These are phyloP conservation scores for Mediolabrus comicus DNA, from an alignment of 108 stramenopile species.

Conservation along the genomic window DNA sequence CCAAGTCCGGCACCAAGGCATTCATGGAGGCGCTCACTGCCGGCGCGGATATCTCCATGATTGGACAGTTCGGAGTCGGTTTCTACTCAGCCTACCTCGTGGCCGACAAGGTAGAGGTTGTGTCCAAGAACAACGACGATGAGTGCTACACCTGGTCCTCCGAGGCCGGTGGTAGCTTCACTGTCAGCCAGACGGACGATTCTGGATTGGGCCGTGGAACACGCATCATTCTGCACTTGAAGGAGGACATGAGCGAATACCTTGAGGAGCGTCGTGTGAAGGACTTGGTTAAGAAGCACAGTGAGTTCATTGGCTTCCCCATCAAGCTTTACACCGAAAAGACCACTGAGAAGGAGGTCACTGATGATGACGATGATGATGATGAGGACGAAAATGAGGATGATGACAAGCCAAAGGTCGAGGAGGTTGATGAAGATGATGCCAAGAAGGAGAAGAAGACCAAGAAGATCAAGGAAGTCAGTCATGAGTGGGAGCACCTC, in stretches of 20 bases:
- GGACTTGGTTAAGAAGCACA: slow-evolving; percentile 99
- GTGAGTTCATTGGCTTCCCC: slow-evolving; percentile 99
- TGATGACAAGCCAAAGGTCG: slow-evolving; percentile 93
- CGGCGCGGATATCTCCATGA: slow-evolving; percentile 99
- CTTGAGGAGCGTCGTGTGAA: slow-evolving; percentile 97
- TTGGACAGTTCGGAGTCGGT: slow-evolving; percentile 99
- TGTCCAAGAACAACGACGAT: slow-evolving; percentile 97
- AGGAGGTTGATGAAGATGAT: slow-evolving; percentile 97
- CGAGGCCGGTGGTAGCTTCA: slow-evolving; percentile 98
- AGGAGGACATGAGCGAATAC: slow-evolving; percentile 99
- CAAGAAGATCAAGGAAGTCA: slow-evolving; percentile 99
- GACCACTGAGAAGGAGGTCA: slow-evolving; percentile 99
- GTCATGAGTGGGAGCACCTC: slow-evolving; percentile 99
- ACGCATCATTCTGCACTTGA: slow-evolving; percentile 97
- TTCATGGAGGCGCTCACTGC: slow-evolving; percentile 99
- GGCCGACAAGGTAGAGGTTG: slow-evolving; percentile 97
- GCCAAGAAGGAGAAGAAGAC: slow-evolving; percentile 98
- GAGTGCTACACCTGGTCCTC: slow-evolving; percentile 93
- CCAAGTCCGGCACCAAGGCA: slow-evolving; percentile 99
- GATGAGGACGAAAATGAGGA: slow-evolving; percentile 93
- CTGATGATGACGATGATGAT: slow-evolving; percentile 97
- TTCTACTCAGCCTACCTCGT: slow-evolving; percentile 99
- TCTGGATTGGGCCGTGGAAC: slow-evolving; percentile 93
- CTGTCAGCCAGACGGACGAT: slow-evolving; percentile 79
- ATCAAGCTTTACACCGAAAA: slow-evolving; percentile 99